These are phyloP conservation scores for Aotearoamyces nothofagi DNA, from an alignment of 2,329 filamentous ascomycete species.

Conservation along the genomic window DNA sequence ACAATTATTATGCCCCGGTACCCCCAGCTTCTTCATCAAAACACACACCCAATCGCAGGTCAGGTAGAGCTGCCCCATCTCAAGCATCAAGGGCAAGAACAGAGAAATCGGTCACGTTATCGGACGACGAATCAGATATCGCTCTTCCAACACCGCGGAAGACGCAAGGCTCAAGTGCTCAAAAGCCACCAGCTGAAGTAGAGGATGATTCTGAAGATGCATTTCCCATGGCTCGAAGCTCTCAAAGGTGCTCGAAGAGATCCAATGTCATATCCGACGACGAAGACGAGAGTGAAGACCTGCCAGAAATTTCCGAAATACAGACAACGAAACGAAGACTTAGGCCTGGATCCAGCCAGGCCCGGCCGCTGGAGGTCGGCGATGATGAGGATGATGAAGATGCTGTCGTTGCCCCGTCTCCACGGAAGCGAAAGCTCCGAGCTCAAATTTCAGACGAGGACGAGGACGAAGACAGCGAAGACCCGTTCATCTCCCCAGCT, in stretches of 20 bases:
- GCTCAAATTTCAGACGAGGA: background rate
- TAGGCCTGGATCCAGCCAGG: background rate
- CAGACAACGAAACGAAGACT: background rate
- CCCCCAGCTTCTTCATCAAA: too few species aligned
- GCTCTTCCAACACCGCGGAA: slow-evolving; percentile 1
- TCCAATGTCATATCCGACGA: background rate
- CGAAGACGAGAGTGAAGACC: slow-evolving; percentile 1
- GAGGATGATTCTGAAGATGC: background rate
- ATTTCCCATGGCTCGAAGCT: background rate
- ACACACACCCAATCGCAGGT: too few species aligned
- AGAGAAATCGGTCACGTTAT: too few species aligned
- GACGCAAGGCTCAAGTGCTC: background rate
- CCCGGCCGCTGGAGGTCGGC: background rate
- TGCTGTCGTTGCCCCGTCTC: background rate
- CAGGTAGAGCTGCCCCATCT: too few species aligned
- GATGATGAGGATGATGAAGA: background rate
- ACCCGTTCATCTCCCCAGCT: background rate
- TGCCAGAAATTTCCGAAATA: background rate
- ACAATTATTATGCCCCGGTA: too few species aligned
- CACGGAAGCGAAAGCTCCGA: background rate
- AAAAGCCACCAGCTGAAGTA: background rate
- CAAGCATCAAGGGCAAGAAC: too few species aligned
- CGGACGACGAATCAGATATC: background rate
- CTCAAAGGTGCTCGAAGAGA: background rate
- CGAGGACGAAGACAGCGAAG: background rate